Evolutionary conservation across 2,329 filamentous ascomycete genomes (phyloP).

Genomic region (Grosmannia huntii): DNA sequence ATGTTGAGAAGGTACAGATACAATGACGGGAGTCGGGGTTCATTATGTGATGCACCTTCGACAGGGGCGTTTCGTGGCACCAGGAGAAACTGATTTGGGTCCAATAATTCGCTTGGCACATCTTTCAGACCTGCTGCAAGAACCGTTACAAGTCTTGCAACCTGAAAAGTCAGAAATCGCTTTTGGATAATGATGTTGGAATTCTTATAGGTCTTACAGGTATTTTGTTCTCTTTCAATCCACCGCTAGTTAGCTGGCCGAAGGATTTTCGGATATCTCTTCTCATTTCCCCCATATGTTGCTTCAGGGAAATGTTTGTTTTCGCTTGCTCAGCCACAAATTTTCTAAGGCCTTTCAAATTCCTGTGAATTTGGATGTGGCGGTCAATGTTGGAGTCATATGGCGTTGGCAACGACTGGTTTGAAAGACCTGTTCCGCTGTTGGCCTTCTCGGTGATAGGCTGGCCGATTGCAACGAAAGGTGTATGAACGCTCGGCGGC

Average conservation of each 20-base stretch:
- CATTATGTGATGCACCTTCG: constrained; percentile 29
- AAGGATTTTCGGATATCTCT: constrained; percentile 58
- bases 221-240: constrained; percentile 21
- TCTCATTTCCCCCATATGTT: constrained; percentile 57
- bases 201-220: constrained; percentile 28
- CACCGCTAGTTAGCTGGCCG: constrained; percentile 56
- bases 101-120: constrained; percentile 33
- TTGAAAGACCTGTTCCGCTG: background rate
- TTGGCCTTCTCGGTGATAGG: background rate
- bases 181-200: background rate
- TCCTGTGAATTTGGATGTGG: constrained; percentile 49
- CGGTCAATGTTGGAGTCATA: constrained; percentile 21
- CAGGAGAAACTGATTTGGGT: constrained; percentile 38
- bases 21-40: constrained; percentile 38
- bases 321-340: constrained; percentile 40
- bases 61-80: constrained; percentile 24
- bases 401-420: background rate
- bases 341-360: constrained; percentile 45
- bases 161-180: constrained; percentile 15
- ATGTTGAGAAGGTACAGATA: constrained; percentile 63
- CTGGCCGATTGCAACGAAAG: background rate
- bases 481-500: background rate
- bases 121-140: constrained; percentile 39
- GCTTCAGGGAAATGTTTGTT: constrained; percentile 45
- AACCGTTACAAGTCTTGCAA: constrained; percentile 34